Conservation (phyloP, 306 rosid genomes). For the Boehmeria nivea region DNA sequence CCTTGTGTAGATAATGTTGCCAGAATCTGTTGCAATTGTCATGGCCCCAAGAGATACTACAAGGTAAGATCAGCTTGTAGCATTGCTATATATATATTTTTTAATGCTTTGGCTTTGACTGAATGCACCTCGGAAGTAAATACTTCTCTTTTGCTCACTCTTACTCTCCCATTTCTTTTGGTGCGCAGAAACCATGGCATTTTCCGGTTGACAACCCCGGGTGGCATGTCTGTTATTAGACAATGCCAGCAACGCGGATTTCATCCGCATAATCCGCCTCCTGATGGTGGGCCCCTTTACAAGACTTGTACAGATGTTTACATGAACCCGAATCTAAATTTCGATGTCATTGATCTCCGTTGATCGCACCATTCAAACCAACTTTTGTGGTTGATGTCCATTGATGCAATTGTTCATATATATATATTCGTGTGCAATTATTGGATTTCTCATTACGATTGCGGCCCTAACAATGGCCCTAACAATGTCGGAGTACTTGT, state of each 20-base stretch:
- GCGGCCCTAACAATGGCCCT: slow-evolving; percentile 17
- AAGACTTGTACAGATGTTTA: slow-evolving; percentile 82
- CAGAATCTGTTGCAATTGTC: slow-evolving; percentile 94
- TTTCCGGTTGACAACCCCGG: slow-evolving; percentile 82
- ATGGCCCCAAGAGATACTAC: slow-evolving; percentile 87
- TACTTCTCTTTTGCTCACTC: slow-evolving; percentile 3
- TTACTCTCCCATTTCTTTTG: too few relatives aligned
- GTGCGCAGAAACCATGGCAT: slow-evolving; percentile 96
- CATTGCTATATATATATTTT: background rate
- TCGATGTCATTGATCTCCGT: slow-evolving; percentile 92
- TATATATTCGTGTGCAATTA: slow-evolving; percentile 14
- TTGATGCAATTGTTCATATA: slow-evolving; percentile 37
- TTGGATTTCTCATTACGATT: slow-evolving; percentile 20
- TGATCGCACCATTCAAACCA: slow-evolving; percentile 20
- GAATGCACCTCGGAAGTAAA: background rate
- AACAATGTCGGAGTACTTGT: slow-evolving; percentile 10
- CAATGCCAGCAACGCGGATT: slow-evolving; percentile 91
- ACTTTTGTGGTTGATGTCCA: slow-evolving; percentile 6
- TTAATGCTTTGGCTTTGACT: background rate
- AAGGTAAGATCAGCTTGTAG: slow-evolving; percentile 42
- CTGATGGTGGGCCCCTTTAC: slow-evolving; percentile 92
- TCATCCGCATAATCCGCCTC: slow-evolving; percentile 75
- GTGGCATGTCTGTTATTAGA: slow-evolving; percentile 88
- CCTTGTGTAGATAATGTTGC: slow-evolving; percentile 76
- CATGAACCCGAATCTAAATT: slow-evolving; percentile 74